These are phyloP conservation scores for Mortierella hygrophila DNA, from an alignment of 192 early-diverging fungal species.

Conservation along the genomic window DNA sequence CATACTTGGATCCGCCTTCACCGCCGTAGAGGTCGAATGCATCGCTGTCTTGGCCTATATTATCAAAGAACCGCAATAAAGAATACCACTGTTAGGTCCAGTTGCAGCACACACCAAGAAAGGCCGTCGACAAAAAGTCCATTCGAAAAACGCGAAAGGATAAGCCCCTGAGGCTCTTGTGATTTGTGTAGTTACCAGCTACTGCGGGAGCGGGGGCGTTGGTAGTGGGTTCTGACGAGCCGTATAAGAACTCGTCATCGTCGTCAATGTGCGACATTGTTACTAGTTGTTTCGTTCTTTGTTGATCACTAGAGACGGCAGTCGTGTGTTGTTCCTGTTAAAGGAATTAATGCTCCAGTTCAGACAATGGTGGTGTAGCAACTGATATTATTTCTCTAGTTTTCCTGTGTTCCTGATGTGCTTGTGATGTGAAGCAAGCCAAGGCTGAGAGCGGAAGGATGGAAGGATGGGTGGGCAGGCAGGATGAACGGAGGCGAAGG, in stretches of 20 bases:
- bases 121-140: not conserved
- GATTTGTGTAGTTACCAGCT: conserved; percentile 6
- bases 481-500: no score
- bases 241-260: conserved; percentile 56
- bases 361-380: no score
- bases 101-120: no score
- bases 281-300: not conserved
- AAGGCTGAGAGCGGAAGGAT: no score
- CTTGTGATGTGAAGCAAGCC: not conserved
- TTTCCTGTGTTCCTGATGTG: not conserved
- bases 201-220: not conserved
- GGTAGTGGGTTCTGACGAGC: conserved; percentile 29
- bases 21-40: conserved; percentile 50
- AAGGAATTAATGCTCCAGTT: not conserved
- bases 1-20: conserved; percentile 40
- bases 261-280: conserved; percentile 13
- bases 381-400: no score
- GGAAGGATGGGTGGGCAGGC: no score
- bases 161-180: not conserved
- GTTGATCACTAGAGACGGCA: not conserved
- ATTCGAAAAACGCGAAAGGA: not conserved
- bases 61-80: not conserved
- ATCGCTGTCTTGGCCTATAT: conserved; percentile 36
- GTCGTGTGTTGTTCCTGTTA: not conserved
- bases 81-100: not conserved